A percentile compares a stretch with the other conserved stretches of the same genome.
Evolutionary conservation across 2,329 filamentous ascomycete genomes (phyloP).

Genomic region (Sporothrix brunneoviolacea): DNA sequence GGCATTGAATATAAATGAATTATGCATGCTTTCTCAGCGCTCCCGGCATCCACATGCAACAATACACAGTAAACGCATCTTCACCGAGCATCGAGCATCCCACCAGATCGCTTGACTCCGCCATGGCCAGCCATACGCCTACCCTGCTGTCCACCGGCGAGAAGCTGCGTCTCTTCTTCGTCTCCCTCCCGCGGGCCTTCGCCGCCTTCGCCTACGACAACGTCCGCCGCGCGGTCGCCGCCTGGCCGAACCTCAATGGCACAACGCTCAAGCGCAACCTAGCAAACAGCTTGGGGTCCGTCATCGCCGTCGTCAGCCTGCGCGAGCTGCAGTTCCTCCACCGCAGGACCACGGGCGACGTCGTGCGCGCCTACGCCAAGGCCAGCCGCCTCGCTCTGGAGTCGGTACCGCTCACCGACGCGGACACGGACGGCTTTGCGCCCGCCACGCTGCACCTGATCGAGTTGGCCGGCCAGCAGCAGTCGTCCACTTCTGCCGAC

Average conservation of each 20-base stretch:
- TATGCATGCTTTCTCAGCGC: no score
- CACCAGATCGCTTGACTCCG: no score
- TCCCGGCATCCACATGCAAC: no score
- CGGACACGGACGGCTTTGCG: slow-evolving; percentile 11
- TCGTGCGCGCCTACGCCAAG: slow-evolving; percentile 12
- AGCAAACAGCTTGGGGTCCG: neutral
- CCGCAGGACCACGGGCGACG: slow-evolving; percentile 15
- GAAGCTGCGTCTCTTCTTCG: slow-evolving; percentile 2
- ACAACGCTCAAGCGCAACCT: slow-evolving; percentile 3
- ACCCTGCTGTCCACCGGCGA: slow-evolving; percentile 1
- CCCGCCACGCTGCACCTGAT: neutral
- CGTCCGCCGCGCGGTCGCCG: neutral
- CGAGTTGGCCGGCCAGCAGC: neutral
- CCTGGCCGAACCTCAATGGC: neutral
- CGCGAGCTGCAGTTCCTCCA: slow-evolving; percentile 12
- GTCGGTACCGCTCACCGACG: slow-evolving; percentile 7
- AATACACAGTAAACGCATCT: no score
- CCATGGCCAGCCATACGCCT: slow-evolving; percentile 6
- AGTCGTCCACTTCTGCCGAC: no score
- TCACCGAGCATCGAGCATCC: no score
- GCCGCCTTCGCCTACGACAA: slow-evolving; percentile 1
- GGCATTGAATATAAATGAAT: no score
- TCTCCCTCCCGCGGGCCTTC: neutral
- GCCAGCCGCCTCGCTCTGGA: slow-evolving; percentile 10
- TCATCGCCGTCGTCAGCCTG: neutral